Evolutionary conservation across 2,329 filamentous ascomycete species (phyloP).

Genomic region (Phaeosphaeria sp.): DNA sequence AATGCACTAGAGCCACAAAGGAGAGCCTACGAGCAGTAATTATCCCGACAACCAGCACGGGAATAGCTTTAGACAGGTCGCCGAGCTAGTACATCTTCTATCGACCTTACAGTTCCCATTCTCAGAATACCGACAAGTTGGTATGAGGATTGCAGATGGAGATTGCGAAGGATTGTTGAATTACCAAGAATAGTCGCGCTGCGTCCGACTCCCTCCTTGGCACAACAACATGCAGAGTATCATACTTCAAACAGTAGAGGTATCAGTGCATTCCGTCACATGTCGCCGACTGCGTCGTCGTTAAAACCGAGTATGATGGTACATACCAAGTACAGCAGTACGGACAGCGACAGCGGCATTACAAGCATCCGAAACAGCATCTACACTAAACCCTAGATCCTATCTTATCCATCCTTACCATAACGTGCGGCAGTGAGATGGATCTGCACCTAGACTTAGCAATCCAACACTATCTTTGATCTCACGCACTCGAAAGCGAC

Average conservation of each 20-base stretch:
- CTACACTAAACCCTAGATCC: background rate
- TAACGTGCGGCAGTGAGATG: background rate
- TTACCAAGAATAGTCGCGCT: constrained; percentile 34
- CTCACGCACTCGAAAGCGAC: background rate
- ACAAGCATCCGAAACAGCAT: background rate
- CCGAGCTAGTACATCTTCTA: too few relatives aligned
- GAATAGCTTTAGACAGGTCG: too few relatives aligned
- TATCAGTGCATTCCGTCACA: too few relatives aligned
- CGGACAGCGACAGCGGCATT: too few relatives aligned
- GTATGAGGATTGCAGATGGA: constrained; percentile 38
- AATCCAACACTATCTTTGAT: background rate
- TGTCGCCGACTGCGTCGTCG: too few relatives aligned
- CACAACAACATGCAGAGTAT: too few relatives aligned
- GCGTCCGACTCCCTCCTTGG: too few relatives aligned
- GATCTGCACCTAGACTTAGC: background rate
- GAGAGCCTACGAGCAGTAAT: too few relatives aligned
- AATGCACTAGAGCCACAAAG: constrained; percentile 70
- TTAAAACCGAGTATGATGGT: too few relatives aligned
- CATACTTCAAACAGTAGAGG: too few relatives aligned
- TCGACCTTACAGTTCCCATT: constrained; percentile 61
- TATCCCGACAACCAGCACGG: too few relatives aligned
- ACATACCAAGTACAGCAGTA: too few relatives aligned
- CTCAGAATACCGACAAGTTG: constrained; percentile 46
- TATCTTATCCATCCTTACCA: background rate
- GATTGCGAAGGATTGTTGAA: constrained; percentile 32